A percentile compares a stretch with the other conserved stretches of the same genome.
Conservation (phyloP, 73 alveolate genomes). For the Tetrahymena malaccensis region DNA sequence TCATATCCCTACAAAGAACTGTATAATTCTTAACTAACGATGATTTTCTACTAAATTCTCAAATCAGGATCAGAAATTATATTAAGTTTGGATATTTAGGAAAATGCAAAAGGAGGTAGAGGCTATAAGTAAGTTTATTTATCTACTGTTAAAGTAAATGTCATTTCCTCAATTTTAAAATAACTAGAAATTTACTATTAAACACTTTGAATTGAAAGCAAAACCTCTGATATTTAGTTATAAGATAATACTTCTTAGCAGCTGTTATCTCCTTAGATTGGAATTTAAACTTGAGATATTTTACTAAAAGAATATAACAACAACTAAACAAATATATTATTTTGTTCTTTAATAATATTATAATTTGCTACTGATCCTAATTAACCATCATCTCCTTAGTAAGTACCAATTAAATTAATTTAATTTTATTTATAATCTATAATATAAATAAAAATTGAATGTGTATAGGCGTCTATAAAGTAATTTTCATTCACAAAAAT, state of each 20-base stretch:
- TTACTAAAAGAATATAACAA: neutral
- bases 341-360: too few species aligned
- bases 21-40: neutral
- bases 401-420: neutral
- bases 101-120: neutral
- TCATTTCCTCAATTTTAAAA: neutral
- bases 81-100: neutral
- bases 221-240: neutral
- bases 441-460: too few species aligned
- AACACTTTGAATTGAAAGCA: neutral
- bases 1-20: neutral
- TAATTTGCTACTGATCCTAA: neutral
- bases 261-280: neutral
- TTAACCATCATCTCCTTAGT: neutral
- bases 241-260: neutral
- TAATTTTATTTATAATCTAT: too few species aligned
- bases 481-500: too few species aligned
- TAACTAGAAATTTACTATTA: too few species aligned
- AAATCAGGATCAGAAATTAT: neutral
- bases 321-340: too few species aligned
- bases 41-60: too few species aligned
- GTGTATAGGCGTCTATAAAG: neutral
- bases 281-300: neutral
- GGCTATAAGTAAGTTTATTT: neutral
- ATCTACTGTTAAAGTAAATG: neutral